Evolutionary conservation across 2,329 filamentous ascomycete genomes (phyloP).

Genomic region (Pezicula neosporulosa): DNA sequence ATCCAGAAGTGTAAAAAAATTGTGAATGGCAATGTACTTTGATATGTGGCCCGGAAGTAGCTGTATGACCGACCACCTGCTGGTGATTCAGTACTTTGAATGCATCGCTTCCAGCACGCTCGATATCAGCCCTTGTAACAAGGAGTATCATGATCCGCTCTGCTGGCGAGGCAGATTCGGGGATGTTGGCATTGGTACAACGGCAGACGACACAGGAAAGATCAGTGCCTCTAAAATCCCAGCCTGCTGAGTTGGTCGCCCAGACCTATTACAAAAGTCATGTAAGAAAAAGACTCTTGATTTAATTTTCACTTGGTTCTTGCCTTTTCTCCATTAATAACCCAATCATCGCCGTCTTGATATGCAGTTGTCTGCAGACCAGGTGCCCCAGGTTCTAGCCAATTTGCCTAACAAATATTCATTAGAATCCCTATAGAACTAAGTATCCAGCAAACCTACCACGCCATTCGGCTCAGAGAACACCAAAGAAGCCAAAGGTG

Average conservation of each 20-base stretch:
- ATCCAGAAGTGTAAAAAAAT: not conserved
- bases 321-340: conserved; percentile 51
- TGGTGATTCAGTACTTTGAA: conserved; percentile 45
- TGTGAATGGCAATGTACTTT: conserved; percentile 7
- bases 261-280: conserved; percentile 35
- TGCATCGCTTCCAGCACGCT: conserved; percentile 36
- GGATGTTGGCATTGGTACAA: conserved; percentile 14
- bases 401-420: conserved; percentile 35
- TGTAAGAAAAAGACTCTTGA: not conserved
- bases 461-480: conserved; percentile 49
- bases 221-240: conserved; percentile 49
- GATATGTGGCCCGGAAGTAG: conserved; percentile 45
- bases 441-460: conserved; percentile 13
- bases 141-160: conserved; percentile 44
- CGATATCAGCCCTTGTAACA: conserved; percentile 44
- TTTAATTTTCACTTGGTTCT: not conserved
- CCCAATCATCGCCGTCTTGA: conserved; percentile 45
- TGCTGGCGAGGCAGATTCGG: conserved; percentile 22
- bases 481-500: conserved; percentile 46
- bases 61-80: conserved; percentile 42
- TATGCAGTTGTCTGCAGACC: conserved; percentile 47
- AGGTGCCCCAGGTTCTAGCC: conserved; percentile 42
- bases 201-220: conserved; percentile 50
- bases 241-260: conserved; percentile 51
- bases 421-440: not conserved